A percentile compares a stretch with the other conserved stretches of the same genome.
Conservation (phyloP, 345 rosid species). For the Eucalyptus curtisii region DNA sequence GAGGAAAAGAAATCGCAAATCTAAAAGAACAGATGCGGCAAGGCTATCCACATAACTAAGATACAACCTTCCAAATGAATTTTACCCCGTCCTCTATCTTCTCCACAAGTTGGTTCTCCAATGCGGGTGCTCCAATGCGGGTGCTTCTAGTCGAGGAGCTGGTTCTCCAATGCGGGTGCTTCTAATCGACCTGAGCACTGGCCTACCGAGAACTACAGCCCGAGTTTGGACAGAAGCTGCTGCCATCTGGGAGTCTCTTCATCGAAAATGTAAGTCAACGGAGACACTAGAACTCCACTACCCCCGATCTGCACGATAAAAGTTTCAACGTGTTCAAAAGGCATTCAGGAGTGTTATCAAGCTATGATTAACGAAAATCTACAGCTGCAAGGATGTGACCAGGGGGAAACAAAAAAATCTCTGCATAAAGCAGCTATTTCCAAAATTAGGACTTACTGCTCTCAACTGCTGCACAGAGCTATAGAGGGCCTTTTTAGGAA, state of each 20-base stretch:
- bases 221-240: not conserved
- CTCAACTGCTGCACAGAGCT: slow-evolving; percentile 82
- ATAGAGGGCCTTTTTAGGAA: slow-evolving; percentile 71
- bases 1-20: not conserved
- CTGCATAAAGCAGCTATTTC: not conserved
- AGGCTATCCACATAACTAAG: not conserved
- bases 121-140: accelerated
- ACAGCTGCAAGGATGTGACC: not conserved
- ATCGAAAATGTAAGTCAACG: too few relatives aligned
- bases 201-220: not conserved
- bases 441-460: slow-evolving; percentile 34
- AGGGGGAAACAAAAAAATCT: not conserved
- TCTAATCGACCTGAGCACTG: not conserved
- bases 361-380: not conserved
- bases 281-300: too few relatives aligned
- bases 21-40: not conserved
- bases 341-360: not conserved
- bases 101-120: not conserved
- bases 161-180: accelerated
- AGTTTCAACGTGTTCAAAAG: not conserved
- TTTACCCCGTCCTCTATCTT: not conserved
- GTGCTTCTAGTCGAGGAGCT: too few relatives aligned
- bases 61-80: not conserved
- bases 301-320: too few relatives aligned
- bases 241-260: too few relatives aligned